Percentiles rank a stretch among this genome's conserved stretches.
Conservation (phyloP, 768 basidiomycete genomes). For the Hemileccinum rubropunctum region DNA sequence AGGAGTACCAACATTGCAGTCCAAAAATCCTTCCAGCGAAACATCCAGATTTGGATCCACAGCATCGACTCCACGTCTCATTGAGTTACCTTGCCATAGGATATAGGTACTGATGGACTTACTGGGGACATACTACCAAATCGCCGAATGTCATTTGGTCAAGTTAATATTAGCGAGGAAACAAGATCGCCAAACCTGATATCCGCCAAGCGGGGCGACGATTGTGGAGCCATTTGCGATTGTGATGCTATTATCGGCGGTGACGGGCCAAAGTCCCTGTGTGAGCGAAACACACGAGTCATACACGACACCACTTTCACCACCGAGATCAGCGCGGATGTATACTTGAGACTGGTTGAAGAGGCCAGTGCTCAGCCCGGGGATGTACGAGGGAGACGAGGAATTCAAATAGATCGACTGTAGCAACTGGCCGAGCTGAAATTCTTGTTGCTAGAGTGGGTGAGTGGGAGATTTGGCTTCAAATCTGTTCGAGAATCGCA, state of each 20-base stretch:
- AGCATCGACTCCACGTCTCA: conserved; percentile 47
- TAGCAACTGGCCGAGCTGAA: conserved; percentile 52
- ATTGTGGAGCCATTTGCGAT: conserved; percentile 67
- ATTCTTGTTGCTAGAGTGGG: conserved; percentile 49
- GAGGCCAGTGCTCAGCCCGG: conserved; percentile 34
- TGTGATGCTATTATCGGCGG: conserved; percentile 42
- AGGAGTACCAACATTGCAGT: conserved; percentile 46
- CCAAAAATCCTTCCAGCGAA: conserved; percentile 65
- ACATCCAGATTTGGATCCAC: conserved; percentile 61
- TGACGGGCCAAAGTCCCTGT: conserved; percentile 66
- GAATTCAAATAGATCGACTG: conserved; percentile 51
- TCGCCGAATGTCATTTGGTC: neutral
- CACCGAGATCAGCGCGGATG: conserved; percentile 65
- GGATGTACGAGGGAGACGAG: conserved; percentile 52
- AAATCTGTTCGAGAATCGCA: neutral
- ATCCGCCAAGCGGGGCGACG: conserved; percentile 59
- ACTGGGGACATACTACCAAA: conserved; percentile 41
- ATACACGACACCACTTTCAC: conserved; percentile 63
- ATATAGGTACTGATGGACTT: conserved; percentile 10
- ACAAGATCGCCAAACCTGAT: conserved; percentile 43
- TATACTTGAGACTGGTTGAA: conserved; percentile 40
- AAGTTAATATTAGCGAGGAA: conserved; percentile 16
- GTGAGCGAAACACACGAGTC: conserved; percentile 65
- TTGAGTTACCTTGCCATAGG: conserved; percentile 3
- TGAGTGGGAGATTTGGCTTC: neutral